Evolutionary conservation across 1,139 yeast species (phyloP).

Genomic region (Torulaspora pretoriensis): DNA sequence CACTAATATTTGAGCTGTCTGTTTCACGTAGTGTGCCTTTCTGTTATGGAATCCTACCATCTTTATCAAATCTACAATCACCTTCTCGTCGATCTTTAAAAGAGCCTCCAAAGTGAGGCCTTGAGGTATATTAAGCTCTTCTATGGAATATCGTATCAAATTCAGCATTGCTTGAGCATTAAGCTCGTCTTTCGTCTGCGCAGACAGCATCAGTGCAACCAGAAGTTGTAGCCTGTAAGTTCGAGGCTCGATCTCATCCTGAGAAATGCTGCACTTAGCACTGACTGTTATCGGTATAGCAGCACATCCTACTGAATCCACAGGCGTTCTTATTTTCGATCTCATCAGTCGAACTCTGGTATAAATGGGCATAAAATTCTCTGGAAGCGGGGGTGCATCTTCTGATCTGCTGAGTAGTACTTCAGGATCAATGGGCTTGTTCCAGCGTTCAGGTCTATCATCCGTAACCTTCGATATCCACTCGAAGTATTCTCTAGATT

Average conservation of each 20-base stretch:
- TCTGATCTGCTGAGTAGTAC: conserved; percentile 11
- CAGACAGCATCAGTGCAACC: conserved; percentile 77
- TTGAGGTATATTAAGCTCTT: conserved; percentile 33
- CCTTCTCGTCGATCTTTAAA: conserved; percentile 49
- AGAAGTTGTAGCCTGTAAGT: conserved; percentile 68
- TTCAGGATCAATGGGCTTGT: conserved; percentile 19
- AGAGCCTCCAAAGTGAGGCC: conserved; percentile 46
- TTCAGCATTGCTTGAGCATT: conserved; percentile 68
- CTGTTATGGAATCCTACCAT: conserved; percentile 86
- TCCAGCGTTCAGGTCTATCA: conserved; percentile 27
- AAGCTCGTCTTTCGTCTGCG: conserved; percentile 90
- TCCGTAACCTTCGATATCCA: conserved; percentile 27
- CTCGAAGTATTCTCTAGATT: conserved; percentile 28
- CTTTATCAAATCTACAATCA: conserved; percentile 60
- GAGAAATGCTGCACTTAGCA: conserved; percentile 27
- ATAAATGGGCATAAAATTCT: conserved; percentile 53
- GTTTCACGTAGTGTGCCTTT: conserved; percentile 67
- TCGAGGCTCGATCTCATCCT: conserved; percentile 39
- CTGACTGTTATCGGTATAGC: conserved; percentile 54
- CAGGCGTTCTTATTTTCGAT: conserved; percentile 63
- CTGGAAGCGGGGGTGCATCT: conserved; percentile 37
- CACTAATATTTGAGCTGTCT: conserved; percentile 52
- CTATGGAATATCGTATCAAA: conserved; percentile 47
- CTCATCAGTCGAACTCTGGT: conserved; percentile 65
- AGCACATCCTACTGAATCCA: conserved; percentile 86